Percentiles rank a stretch among this genome's conserved stretches.
Evolutionary conservation across 163 green algal species (phyloP).

Genomic region (Scenedesmus sp.): DNA sequence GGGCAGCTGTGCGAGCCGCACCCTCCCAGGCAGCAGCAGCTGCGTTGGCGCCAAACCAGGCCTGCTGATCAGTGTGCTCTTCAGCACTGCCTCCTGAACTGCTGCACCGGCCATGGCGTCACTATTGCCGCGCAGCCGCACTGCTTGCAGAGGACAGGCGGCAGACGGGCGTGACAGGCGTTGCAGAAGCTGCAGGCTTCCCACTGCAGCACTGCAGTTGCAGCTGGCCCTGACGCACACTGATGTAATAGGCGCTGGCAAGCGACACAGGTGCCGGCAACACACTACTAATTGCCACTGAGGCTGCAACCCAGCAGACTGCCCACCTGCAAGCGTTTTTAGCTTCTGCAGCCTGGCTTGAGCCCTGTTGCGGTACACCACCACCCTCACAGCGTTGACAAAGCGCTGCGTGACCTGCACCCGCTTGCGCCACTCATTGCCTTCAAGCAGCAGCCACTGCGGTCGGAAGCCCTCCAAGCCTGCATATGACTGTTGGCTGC

Average conservation of each 20-base stretch:
- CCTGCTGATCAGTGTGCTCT: neutral
- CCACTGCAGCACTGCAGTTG: neutral
- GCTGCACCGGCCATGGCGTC: constrained; percentile 8
- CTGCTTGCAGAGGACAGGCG: neutral
- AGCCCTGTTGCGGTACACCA: constrained; percentile 60
- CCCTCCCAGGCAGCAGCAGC: constrained; percentile 64
- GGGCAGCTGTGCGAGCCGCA: constrained; percentile 59
- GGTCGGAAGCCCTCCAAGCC: constrained; percentile 54
- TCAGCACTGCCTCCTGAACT: constrained; percentile 41
- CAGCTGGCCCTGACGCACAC: neutral
- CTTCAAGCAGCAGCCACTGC: constrained; percentile 67
- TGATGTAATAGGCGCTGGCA: neutral
- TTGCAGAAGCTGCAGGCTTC: neutral
- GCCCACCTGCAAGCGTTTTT: constrained; percentile 18
- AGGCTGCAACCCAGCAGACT: neutral
- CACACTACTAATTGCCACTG: constrained; percentile 52
- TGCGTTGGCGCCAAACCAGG: constrained; percentile 8
- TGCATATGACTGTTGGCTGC: neutral
- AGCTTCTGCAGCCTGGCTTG: constrained; percentile 59
- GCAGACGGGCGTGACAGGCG: neutral
- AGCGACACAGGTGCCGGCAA: neutral
- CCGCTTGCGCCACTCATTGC: constrained; percentile 71
- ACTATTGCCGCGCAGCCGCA: constrained; percentile 2
- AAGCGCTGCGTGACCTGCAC: constrained; percentile 61
- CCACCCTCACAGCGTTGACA: constrained; percentile 57